A percentile compares a stretch with the other conserved stretches of the same genome.
Conservation (phyloP, 176 grass and related monocot species). For the Musa itinerans region DNA sequence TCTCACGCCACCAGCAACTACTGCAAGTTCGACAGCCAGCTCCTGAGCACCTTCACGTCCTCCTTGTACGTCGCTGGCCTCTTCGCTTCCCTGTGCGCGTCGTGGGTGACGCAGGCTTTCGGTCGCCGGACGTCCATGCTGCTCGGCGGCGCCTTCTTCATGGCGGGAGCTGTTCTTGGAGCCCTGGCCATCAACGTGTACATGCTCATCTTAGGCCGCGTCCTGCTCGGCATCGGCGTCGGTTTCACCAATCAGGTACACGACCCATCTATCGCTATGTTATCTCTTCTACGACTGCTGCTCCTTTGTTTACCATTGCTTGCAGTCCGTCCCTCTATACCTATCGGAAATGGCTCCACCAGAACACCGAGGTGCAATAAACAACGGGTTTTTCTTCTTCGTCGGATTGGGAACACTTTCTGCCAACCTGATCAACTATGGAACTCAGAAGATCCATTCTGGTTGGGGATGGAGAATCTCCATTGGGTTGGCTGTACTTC, state of each 20-base stretch:
- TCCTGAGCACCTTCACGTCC: slow-evolving; percentile 75
- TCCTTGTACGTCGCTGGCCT: slow-evolving; percentile 80
- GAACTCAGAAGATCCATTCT: slow-evolving; percentile 30
- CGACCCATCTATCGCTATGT: not conserved
- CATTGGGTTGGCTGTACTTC: slow-evolving; percentile 53
- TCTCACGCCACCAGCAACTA: slow-evolving; percentile 37
- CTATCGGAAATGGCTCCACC: slow-evolving; percentile 83
- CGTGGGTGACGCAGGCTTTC: slow-evolving; percentile 43
- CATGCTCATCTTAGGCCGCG: slow-evolving; percentile 66
- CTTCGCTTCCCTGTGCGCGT: slow-evolving; percentile 43
- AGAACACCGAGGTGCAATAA: slow-evolving; percentile 65
- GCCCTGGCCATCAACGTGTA: slow-evolving; percentile 49
- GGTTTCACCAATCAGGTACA: slow-evolving; percentile 92
- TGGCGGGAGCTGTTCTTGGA: slow-evolving; percentile 42
- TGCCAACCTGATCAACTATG: slow-evolving; percentile 88
- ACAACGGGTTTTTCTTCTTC: slow-evolving; percentile 60
- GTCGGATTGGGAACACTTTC: slow-evolving; percentile 60
- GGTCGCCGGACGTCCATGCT: slow-evolving; percentile 64
- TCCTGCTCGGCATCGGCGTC: slow-evolving; percentile 62
- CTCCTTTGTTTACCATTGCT: not conserved
- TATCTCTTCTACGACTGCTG: not conserved
- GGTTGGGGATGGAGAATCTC: slow-evolving; percentile 85
- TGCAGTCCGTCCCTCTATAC: slow-evolving; percentile 81
- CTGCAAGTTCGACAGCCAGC: slow-evolving; percentile 65
- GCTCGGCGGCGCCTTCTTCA: slow-evolving; percentile 50